These are phyloP conservation scores for Solanum gandarillasii DNA, from an alignment of 257 asterid genomes.

Conservation along the genomic window DNA sequence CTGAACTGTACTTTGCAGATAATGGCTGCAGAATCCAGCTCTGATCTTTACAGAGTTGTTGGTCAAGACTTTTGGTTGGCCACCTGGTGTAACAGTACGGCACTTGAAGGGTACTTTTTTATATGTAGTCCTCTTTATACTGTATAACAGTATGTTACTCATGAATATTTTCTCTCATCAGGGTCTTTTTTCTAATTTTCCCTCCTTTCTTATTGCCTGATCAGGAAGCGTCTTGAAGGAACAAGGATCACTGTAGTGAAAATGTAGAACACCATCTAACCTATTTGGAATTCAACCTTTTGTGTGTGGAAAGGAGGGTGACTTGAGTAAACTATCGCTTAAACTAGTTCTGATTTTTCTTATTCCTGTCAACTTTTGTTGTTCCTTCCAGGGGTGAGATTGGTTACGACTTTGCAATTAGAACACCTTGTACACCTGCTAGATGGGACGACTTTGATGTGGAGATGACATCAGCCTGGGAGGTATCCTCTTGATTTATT, in stretches of 20 bases:
- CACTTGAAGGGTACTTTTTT: constrained; percentile 70
- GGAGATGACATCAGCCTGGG: constrained; percentile 98
- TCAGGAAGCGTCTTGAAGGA: constrained; percentile 93
- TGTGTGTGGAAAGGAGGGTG: neutral
- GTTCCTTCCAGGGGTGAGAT: constrained; percentile 46
- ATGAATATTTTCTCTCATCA: neutral
- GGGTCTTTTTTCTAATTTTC: neutral
- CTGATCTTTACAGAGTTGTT: constrained; percentile 64
- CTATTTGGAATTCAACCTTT: neutral
- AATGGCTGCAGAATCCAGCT: constrained; percentile 74
- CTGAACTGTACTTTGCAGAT: constrained; percentile 38
- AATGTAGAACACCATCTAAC: constrained; percentile 27
- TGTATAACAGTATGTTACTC: neutral
- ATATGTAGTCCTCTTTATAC: constrained; percentile 1
- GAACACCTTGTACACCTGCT: constrained; percentile 73
- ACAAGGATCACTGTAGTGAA: constrained; percentile 70
- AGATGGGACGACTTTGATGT: constrained; percentile 83
- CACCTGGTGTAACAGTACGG: constrained; percentile 74
- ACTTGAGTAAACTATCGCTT: neutral
- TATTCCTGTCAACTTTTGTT: neutral
- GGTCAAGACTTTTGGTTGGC: constrained; percentile 96
- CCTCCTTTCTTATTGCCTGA: constrained; percentile 12
- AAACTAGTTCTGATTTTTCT: constrained; percentile 1
- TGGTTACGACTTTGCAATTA: constrained; percentile 72
- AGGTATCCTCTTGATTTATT: constrained; percentile 29